Evolutionary conservation across 306 rosid genomes (phyloP).

Genomic region (Lathyrus aphaca): DNA sequence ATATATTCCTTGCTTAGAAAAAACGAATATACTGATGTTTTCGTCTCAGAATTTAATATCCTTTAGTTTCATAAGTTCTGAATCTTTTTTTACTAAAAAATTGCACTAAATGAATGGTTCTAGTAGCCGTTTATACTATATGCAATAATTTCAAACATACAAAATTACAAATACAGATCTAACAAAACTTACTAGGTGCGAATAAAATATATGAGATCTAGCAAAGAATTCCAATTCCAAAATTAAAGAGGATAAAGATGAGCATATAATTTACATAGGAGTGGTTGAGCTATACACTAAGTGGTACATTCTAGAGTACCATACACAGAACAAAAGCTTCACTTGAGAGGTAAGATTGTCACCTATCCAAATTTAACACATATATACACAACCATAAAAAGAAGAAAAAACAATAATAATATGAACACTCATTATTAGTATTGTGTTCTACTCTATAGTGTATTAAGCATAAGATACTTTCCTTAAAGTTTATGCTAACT

Average conservation of each 20-base stretch:
- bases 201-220: not conserved
- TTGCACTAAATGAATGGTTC: constrained; percentile 32
- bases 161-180: not conserved
- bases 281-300: constrained; percentile 37
- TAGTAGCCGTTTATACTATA: constrained; percentile 8
- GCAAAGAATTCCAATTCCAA: not conserved
- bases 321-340: constrained; percentile 45
- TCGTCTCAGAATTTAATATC: too few species aligned
- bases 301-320: constrained; percentile 23
- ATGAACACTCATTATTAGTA: constrained; percentile 35
- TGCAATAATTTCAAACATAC: constrained; percentile 17
- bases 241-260: constrained; percentile 23
- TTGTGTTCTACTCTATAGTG: constrained; percentile 43
- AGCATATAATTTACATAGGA: constrained; percentile 31
- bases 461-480: constrained; percentile 45
- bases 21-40: too few species aligned
- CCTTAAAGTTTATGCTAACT: constrained; percentile 48
- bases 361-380: constrained; percentile 43
- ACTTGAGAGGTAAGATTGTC: constrained; percentile 64
- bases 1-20: too few species aligned
- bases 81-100: not conserved
- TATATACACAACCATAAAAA: constrained; percentile 38
- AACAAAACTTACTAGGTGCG: constrained; percentile 8
- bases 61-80: not conserved
- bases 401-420: constrained; percentile 7